These are phyloP conservation scores for Pharnaceum exiguum DNA, from an alignment of 148 eudicot genomes.

Conservation along the genomic window DNA sequence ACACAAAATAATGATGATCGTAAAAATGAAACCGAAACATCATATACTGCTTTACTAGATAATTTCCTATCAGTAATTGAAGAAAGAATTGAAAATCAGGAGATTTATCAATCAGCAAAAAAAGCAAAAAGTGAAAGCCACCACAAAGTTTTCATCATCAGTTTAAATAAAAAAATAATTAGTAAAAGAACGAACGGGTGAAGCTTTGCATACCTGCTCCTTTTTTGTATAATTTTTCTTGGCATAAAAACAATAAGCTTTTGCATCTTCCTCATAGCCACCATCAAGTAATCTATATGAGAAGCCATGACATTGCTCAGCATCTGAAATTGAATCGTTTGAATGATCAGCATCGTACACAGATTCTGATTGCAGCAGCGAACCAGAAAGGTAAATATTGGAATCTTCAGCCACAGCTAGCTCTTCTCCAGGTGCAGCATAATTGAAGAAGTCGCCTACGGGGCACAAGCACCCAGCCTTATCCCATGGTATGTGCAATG, in stretches of 20 bases:
- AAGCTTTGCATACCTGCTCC: constrained; percentile 61
- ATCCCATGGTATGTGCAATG: constrained; percentile 95
- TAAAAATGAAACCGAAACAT: too few species aligned
- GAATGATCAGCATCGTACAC: constrained; percentile 18
- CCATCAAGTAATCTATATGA: constrained; percentile 70
- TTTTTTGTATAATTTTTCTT: constrained; percentile 55
- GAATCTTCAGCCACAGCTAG: constrained; percentile 12
- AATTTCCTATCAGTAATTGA: too few species aligned
- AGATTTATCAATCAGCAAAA: too few species aligned
- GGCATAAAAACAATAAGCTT: constrained; percentile 83
- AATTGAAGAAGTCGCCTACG: constrained; percentile 91
- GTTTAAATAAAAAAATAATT: too few species aligned
- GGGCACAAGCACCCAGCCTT: constrained; percentile 95
- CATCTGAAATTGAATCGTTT: constrained; percentile 17
- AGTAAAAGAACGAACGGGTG: too few species aligned
- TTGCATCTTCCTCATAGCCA: constrained; percentile 62
- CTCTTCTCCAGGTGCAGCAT: constrained; percentile 87
- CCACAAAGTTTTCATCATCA: too few species aligned
- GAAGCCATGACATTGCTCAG: constrained; percentile 21
- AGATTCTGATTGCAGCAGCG: constrained; percentile 12
- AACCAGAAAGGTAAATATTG: constrained; percentile 12
- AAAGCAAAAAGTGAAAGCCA: too few species aligned
- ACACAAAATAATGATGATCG: too few species aligned
- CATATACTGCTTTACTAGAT: too few species aligned
- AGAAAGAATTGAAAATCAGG: too few species aligned